Percentiles rank a stretch among this genome's conserved stretches.
Conservation (phyloP, 1,284 basidiomycete genomes). For the Cronartium quercuum region DNA sequence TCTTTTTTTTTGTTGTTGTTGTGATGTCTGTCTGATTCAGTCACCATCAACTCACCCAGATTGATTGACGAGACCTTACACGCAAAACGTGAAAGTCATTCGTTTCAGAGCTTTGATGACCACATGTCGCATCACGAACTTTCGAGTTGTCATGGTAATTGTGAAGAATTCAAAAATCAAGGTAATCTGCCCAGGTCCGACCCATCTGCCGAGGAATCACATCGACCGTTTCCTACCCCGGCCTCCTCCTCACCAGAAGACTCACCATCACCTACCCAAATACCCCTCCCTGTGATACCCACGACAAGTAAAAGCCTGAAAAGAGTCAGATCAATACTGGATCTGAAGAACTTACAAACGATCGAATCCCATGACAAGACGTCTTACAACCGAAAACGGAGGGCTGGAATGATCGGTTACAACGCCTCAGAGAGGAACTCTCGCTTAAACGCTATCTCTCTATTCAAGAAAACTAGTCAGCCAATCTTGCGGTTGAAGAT, state of each 20-base stretch:
- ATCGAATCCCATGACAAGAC: neutral
- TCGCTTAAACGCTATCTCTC: neutral
- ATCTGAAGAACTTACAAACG: neutral
- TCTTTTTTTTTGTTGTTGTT: neutral
- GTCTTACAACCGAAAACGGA: neutral
- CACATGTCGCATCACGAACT: no score
- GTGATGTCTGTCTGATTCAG: neutral
- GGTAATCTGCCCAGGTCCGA: neutral
- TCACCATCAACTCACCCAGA: neutral
- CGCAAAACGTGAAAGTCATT: no score
- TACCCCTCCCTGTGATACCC: no score
- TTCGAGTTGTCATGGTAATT: neutral
- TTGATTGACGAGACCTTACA: no score
- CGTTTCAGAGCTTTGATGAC: no score
- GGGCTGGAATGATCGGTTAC: neutral
- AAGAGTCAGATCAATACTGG: neutral
- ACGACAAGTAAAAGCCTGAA: neutral
- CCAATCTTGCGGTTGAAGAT: neutral
- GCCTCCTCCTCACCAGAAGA: neutral
- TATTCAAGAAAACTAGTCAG: neutral
- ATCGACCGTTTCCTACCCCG: neutral
- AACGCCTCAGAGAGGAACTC: neutral
- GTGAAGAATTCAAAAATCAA: neutral
- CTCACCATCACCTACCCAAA: neutral
- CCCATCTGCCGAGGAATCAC: neutral